Percentiles rank a stretch among this genome's conserved stretches.
phyloP scores from a whole-genome alignment of 345 rosid species.

The Cochlearia excelsa region DNA sequence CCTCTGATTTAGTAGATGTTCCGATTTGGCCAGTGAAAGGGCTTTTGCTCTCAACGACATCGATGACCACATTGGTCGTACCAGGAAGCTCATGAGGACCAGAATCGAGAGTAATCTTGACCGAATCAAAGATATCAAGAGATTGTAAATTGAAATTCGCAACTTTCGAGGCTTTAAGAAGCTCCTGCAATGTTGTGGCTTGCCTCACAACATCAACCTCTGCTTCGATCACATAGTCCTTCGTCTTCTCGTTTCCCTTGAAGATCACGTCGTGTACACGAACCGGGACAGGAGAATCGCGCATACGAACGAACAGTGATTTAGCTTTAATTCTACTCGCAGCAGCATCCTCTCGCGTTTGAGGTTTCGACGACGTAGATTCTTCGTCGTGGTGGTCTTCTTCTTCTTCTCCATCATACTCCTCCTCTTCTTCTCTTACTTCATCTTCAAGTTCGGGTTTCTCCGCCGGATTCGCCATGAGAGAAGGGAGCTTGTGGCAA shows the following conservation, averaged over 20 bases:
- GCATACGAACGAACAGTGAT: conserved; percentile 51
- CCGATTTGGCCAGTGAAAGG: conserved; percentile 65
- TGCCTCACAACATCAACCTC: conserved; percentile 56
- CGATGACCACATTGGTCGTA: conserved; percentile 67
- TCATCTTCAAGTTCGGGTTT: conserved; percentile 30
- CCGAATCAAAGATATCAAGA: conserved; percentile 79
- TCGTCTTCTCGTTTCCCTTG: conserved; percentile 79
- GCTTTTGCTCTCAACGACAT: conserved; percentile 62
- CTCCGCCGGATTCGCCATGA: conserved; percentile 38
- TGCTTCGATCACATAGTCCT: conserved; percentile 66
- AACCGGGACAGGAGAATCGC: conserved; percentile 47
- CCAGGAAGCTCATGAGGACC: conserved; percentile 93
- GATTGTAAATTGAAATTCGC: conserved; percentile 60
- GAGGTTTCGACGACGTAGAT: conserved; percentile 17
- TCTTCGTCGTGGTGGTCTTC: conserved; percentile 6
- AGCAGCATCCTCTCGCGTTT: conserved; percentile 33
- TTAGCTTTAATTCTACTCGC: conserved; percentile 38
- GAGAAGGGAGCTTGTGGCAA: conserved; percentile 5
- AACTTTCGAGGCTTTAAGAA: conserved; percentile 53
- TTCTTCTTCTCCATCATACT: conserved; percentile 43
- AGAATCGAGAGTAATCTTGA: conserved; percentile 67
- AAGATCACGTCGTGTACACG: conserved; percentile 85
- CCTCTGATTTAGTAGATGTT: conserved; percentile 72
- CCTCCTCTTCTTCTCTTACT: conserved; percentile 27
- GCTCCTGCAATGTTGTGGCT: conserved; percentile 66